Conservation (phyloP, 2,329 filamentous ascomycete genomes). For the Fusarium globosum region DNA sequence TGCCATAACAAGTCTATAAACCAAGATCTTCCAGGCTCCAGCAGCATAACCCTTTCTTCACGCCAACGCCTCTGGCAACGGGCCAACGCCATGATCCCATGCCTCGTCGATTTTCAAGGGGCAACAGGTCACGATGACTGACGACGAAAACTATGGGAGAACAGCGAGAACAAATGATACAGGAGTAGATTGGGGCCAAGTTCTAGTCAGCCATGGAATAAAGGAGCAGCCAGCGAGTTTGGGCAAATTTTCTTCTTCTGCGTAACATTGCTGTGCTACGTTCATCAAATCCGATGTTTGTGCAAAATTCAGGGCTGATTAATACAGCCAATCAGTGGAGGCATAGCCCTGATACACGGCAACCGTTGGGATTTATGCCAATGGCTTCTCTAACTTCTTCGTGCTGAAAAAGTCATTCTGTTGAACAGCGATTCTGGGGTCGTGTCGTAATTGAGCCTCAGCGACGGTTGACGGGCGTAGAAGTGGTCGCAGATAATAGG, state of each 20-base stretch:
- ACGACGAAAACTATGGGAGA: conserved; percentile 17
- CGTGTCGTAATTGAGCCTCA: conserved; percentile 3
- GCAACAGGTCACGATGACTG: conserved; percentile 19
- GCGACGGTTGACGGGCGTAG: conserved; percentile 39
- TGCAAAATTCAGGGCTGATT: not conserved
- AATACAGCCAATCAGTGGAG: conserved; percentile 3
- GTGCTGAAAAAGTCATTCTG: not conserved
- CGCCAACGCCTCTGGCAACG: conserved; percentile 35
- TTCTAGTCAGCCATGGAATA: not conserved
- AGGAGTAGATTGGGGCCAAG: not conserved
- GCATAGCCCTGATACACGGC: not conserved
- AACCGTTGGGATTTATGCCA: not conserved
- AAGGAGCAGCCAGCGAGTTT: not conserved
- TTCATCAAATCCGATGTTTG: conserved; percentile 9
- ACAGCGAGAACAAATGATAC: conserved; percentile 27
- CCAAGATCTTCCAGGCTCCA: conserved; percentile 26
- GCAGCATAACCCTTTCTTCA: conserved; percentile 31
- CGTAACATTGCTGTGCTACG: conserved; percentile 14
- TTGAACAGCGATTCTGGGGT: not conserved
- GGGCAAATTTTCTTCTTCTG: conserved; percentile 1
- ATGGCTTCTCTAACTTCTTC: not conserved
- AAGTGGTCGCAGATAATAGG: conserved; percentile 34
- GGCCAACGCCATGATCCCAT: conserved; percentile 35
- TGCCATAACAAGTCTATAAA: conserved; percentile 43
- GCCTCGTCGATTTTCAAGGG: conserved; percentile 26